Base-by-base conservation (phyloP, 495 filamentous ascomycete genomes). In the Aspergillus leporis region DNA sequence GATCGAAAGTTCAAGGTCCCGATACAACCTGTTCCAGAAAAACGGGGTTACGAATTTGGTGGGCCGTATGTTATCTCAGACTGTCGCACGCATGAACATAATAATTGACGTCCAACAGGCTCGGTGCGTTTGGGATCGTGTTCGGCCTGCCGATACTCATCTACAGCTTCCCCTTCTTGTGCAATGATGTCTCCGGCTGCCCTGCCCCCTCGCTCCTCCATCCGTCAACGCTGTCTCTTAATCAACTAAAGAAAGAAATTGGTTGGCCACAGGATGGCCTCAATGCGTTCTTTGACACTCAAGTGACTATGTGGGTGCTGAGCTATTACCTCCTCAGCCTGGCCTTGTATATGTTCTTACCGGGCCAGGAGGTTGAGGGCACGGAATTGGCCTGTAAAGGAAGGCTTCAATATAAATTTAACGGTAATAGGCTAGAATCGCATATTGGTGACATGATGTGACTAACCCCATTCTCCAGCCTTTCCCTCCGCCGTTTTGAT, bases 141-240 rank as follows among this genome's bases (percentile, higher is more conserved):
- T 83, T 94, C 62, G 89, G 86, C 25, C 85, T 96, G 13, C 93
- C 94, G 0, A 28, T 89, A 18, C 73, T 90, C 47, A 80, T 89
- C 64, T 97, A 93, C 72, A 64, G 81, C 55, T 83, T 91, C 64
- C 78, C 86, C 36, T 96, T 97, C 68, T 74, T 90, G 63, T 97
- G 94, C 81, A 98, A 96, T 69, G 94, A 97, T 68, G 72, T 92
- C 60, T 85, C 91, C 28, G 94, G 95, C 53, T 98, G 95, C 64
- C 95, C 94, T 13, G 86, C 90, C 7, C 91, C 93, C 9, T 93
- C 88, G n/a, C 78, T 94, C 25, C 82, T 96, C 50, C 80, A 83
- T 54, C 92, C 93, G 32, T 87, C 83, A 46, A 86, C 84, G 22
- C 75, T 96, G 34, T 83, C 83, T 36, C 76, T 92, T 52, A 83